Conservation (phyloP, 2,329 filamentous ascomycete genomes). For the Calonectria pteridis region DNA sequence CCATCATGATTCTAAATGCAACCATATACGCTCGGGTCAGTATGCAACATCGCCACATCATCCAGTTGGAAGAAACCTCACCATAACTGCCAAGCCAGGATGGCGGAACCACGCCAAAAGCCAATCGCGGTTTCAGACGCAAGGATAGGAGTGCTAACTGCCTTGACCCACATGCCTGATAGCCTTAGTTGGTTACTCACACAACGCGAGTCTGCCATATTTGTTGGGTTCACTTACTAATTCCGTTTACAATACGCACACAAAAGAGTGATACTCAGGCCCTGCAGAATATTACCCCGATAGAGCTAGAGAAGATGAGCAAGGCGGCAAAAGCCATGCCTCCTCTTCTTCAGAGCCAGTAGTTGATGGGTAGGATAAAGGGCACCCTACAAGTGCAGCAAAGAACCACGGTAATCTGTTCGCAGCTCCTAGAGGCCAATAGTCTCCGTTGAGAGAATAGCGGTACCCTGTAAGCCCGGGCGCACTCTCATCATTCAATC, state of each 20-base stretch:
- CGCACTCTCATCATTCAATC: conserved; percentile 19
- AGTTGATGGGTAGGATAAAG: conserved; percentile 56
- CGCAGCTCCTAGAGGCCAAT: conserved; percentile 55
- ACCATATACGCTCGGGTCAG: conserved; percentile 32
- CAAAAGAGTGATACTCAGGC: conserved; percentile 51
- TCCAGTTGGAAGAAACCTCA: conserved; percentile 4
- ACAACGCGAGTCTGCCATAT: background rate
- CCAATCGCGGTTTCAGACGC: conserved; percentile 59
- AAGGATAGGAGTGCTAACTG: conserved; percentile 59
- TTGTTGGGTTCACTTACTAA: conserved; percentile 46
- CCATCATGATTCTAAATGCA: conserved; percentile 54
- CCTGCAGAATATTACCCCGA: conserved; percentile 51
- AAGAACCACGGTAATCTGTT: conserved; percentile 56
- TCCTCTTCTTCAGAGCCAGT: conserved; percentile 55
- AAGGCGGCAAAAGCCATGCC: conserved; percentile 55
- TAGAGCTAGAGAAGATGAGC: conserved; percentile 54
- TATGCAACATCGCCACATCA: conserved; percentile 19
- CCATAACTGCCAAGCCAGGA: conserved; percentile 61
- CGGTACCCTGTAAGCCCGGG: background rate
- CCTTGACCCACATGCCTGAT: conserved; percentile 60
- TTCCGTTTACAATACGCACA: conserved; percentile 53
- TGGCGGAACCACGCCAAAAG: conserved; percentile 60
- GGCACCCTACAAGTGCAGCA: conserved; percentile 54
- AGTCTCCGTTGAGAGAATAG: conserved; percentile 30
- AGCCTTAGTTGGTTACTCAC: background rate